phyloP scores from a whole-genome alignment of 352 stramenopile genomes.

The Pythium dissimile region DNA sequence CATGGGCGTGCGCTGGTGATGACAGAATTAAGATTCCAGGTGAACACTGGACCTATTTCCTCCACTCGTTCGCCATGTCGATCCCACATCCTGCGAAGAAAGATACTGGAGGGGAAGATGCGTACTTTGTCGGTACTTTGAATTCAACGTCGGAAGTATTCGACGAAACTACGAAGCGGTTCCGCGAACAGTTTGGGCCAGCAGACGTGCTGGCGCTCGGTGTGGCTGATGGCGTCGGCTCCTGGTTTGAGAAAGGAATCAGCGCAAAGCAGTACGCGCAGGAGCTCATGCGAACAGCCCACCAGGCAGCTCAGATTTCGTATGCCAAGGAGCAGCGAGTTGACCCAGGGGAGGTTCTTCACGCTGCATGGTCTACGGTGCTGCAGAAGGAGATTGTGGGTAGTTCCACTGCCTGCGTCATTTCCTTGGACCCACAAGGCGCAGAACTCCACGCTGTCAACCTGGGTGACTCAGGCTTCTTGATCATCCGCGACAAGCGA shows the following conservation, averaged over 20 bases:
- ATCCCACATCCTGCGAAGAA: slow-evolving; percentile 77
- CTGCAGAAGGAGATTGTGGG: slow-evolving; percentile 92
- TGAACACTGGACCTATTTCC: slow-evolving; percentile 52
- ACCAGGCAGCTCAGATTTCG: slow-evolving; percentile 59
- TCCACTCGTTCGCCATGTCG: slow-evolving; percentile 72
- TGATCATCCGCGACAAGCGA: slow-evolving; percentile 79
- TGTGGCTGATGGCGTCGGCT: slow-evolving; percentile 95
- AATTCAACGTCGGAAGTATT: slow-evolving; percentile 20
- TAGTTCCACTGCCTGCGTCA: slow-evolving; percentile 90
- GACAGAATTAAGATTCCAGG: slow-evolving; percentile 1
- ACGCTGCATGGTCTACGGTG: slow-evolving; percentile 69
- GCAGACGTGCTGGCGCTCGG: slow-evolving; percentile 89
- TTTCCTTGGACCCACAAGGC: slow-evolving; percentile 87
- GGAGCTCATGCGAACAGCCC: slow-evolving; percentile 74
- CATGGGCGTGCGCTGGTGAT: not conserved
- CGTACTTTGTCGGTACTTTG: slow-evolving; percentile 89
- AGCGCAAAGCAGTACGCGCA: slow-evolving; percentile 66
- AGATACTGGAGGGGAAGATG: slow-evolving; percentile 87
- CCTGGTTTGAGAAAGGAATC: slow-evolving; percentile 94
- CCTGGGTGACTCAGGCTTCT: slow-evolving; percentile 91
- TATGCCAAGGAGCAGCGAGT: slow-evolving; percentile 57
- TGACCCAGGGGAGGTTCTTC: slow-evolving; percentile 58
- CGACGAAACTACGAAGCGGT: slow-evolving; percentile 28
- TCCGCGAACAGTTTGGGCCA: slow-evolving; percentile 41
- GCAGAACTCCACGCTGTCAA: slow-evolving; percentile 94